phyloP scores from a whole-genome alignment of 2,329 filamentous ascomycete genomes.

The Hypoxylon sp. region DNA sequence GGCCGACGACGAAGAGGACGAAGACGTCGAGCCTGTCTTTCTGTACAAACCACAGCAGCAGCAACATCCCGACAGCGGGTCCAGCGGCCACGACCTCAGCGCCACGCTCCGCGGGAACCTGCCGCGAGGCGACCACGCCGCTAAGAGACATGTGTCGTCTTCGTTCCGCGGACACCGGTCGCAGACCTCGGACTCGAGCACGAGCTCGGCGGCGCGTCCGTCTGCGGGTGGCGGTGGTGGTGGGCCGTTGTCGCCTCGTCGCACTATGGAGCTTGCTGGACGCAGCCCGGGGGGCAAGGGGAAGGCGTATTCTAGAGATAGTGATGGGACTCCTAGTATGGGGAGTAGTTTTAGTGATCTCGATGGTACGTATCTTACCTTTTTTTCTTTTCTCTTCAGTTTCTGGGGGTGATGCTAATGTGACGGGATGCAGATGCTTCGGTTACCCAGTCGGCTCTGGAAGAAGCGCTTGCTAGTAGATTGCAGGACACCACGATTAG shows the following conservation, averaged over 20 bases:
- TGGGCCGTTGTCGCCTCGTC: slow-evolving; percentile 65
- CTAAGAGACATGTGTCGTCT: slow-evolving; percentile 47
- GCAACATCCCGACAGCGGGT: slow-evolving; percentile 34
- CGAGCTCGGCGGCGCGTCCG: slow-evolving; percentile 56
- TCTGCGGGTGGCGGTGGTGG: slow-evolving; percentile 31
- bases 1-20: slow-evolving; percentile 64
- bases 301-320: slow-evolving; percentile 65
- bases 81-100: slow-evolving; percentile 54
- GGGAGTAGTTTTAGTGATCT: slow-evolving; percentile 88
- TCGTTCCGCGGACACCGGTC: slow-evolving; percentile 54
- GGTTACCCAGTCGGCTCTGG: slow-evolving; percentile 80
- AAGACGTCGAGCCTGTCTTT: slow-evolving; percentile 66
- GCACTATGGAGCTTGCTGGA: slow-evolving; percentile 65
- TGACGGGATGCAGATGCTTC: slow-evolving; percentile 70
- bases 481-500: slow-evolving; percentile 68
- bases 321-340: slow-evolving; percentile 80
- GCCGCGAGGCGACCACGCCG: slow-evolving; percentile 47
- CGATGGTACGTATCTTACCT: slow-evolving; percentile 63
- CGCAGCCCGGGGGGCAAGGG: slow-evolving; percentile 61
- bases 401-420: slow-evolving; percentile 3
- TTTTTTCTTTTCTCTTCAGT: slow-evolving; percentile 8
- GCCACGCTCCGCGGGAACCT: slow-evolving; percentile 62
- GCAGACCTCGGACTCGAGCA: slow-evolving; percentile 70
- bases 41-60: slow-evolving; percentile 50
- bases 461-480: slow-evolving; percentile 78